These are phyloP conservation scores for Neurospora cerealis DNA, from an alignment of 495 filamentous ascomycete species.

Conservation along the genomic window DNA sequence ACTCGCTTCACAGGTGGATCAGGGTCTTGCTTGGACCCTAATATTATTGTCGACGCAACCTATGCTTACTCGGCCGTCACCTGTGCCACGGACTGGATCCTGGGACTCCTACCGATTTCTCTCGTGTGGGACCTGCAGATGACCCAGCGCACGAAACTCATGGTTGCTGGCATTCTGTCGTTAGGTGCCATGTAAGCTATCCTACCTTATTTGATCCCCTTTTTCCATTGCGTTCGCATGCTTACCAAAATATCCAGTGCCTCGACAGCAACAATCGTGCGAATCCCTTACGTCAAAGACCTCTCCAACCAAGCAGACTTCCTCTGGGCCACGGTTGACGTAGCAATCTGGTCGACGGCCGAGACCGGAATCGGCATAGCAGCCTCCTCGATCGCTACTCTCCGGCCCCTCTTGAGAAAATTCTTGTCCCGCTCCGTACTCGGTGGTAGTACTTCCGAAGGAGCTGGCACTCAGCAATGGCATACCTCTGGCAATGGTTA, in stretches of 20 bases:
- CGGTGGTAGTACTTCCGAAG: background rate
- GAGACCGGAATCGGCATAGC: slow-evolving; percentile 26
- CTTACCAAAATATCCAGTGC: slow-evolving; percentile 10
- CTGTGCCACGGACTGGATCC: slow-evolving; percentile 22
- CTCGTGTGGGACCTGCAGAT: slow-evolving; percentile 25
- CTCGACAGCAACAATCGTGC: slow-evolving; percentile 18
- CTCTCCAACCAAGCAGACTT: slow-evolving; percentile 18
- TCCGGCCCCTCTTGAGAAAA: slow-evolving; percentile 14
- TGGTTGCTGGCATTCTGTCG: slow-evolving; percentile 12
- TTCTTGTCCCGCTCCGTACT: background rate
- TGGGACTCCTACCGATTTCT: slow-evolving; percentile 24
- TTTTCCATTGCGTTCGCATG: background rate
- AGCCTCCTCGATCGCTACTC: slow-evolving; percentile 23
- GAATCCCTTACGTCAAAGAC: slow-evolving; percentile 16
- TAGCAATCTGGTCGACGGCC: slow-evolving; percentile 26
- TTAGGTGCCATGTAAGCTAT: slow-evolving; percentile 17
- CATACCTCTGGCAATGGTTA: slow-evolving; percentile 30
- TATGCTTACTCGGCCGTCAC: slow-evolving; percentile 19
- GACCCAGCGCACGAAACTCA: slow-evolving; percentile 11
- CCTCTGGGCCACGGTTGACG: slow-evolving; percentile 16
- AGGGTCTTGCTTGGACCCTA: slow-evolving; percentile 18
- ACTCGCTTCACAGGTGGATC: slow-evolving; percentile 1
- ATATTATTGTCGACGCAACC: slow-evolving; percentile 10
- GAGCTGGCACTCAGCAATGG: background rate
- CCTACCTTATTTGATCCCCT: no score